Base-by-base conservation (phyloP, 768 basidiomycete species). In the Mycena epipterygia region DNA sequence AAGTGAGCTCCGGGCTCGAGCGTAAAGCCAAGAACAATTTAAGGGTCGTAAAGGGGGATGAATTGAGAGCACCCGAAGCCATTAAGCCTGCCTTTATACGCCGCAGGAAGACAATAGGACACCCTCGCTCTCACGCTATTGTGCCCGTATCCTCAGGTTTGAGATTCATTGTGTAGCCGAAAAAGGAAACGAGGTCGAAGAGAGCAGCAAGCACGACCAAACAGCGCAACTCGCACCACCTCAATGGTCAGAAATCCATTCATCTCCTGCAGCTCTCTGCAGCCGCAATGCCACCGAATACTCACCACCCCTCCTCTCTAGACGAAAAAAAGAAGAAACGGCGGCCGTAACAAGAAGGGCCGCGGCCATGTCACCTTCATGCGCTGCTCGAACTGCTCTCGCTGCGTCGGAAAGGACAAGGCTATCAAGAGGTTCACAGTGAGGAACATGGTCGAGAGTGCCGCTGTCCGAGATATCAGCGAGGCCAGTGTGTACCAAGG, bases 291-390 rank as follows among this genome's bases (percentile, higher is more conserved):
- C n/a, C n/a, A n/a, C n/a, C n/a, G n/a, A n/a, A n/a, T n/a, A n/a
- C n/a, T n/a, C n/a, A n/a, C n/a, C n/a, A n/a, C n/a, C n/a, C n/a
- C n/a, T n/a, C n/a, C n/a, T n/a, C n/a, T 74, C 64, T 81, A 97
- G 97, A 98, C 96, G 77, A 97, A 97, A 89, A 98, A 98, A 89
- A 93, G 97, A 95, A 93, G 97, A 94, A 96, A 95, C 89, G 93
- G 93, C 81, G 98, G 97, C 76, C 96, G 98, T 79, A 98, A 98
- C 96, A 98, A 98, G 90, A 95, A 97, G 82, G 96, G 97, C 79
- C 96, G 98, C 80, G 98, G 97, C 83, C 96, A 98, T 84, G 95
- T 96, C 83, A 89, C 84, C 73, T 95, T 94, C 82, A 90, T 99
- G 81, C 94, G 98, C 78, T 99, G 98, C 90, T 97, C 96, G 76